A percentile compares a stretch with the other conserved stretches of the same genome.
Evolutionary conservation across 1,284 basidiomycete genomes (phyloP).

Genomic region (Cryptococcus depauperatus): DNA sequence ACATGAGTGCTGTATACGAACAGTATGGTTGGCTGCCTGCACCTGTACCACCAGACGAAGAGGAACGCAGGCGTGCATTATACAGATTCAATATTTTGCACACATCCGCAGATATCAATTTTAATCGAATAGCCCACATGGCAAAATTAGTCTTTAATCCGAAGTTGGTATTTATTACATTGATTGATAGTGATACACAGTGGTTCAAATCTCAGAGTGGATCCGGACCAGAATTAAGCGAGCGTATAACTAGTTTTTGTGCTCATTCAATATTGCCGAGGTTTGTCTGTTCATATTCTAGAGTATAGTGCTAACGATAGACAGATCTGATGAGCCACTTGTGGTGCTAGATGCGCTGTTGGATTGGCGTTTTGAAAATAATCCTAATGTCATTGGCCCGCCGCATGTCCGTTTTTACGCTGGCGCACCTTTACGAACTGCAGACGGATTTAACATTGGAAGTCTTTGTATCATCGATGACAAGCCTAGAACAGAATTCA

Average conservation of each 20-base stretch:
- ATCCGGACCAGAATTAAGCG: conserved; percentile 51
- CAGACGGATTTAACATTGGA: conserved; percentile 85
- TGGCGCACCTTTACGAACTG: conserved; percentile 76
- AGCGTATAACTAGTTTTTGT: conserved; percentile 66
- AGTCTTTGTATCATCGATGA: conserved; percentile 81
- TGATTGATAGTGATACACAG: conserved; percentile 75
- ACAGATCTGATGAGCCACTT: conserved; percentile 75
- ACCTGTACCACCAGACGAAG: conserved; percentile 71
- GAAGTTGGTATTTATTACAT: conserved; percentile 70
- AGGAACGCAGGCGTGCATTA: conserved; percentile 69
- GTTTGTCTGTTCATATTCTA: conserved; percentile 45
- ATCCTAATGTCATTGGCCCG: conserved; percentile 65
- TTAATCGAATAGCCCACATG: conserved; percentile 80
- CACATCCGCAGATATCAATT: conserved; percentile 75
- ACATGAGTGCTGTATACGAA: conserved; percentile 50
- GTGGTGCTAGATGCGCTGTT: conserved; percentile 67
- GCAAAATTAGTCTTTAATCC: conserved; percentile 89
- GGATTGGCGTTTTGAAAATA: conserved; percentile 73
- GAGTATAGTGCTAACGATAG: background rate
- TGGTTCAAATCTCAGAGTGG: conserved; percentile 73
- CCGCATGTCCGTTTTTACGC: conserved; percentile 82
- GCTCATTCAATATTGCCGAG: conserved; percentile 74
- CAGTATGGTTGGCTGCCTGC: conserved; percentile 66
- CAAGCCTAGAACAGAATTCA: conserved; percentile 72
- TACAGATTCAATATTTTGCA: conserved; percentile 76